Evolutionary conservation across 2,329 filamentous ascomycete genomes (phyloP), one percentile per base, ranked within the genome.

Genomic region (Botrytis cinerea): DNA sequence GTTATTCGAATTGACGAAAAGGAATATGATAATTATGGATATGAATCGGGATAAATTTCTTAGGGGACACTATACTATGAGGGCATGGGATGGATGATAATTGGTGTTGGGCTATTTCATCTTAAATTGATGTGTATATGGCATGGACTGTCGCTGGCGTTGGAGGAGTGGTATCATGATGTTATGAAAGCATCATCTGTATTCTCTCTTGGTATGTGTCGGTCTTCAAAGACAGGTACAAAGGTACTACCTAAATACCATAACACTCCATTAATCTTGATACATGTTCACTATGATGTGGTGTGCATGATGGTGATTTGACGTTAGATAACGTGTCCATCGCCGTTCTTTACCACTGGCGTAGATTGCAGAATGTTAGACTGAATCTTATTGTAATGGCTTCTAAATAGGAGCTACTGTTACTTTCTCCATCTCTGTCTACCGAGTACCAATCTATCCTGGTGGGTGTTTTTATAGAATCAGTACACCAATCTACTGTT

Each of bases 21-120:
- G 48, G 66, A 68, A 43, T 57, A 32, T 68, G n/a, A 68, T 40
- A 12, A 40, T 51, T 35, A 54, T 40, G 64, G 46, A 54, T 54
- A 28, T 22, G 64, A 48, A 54, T 28, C 5, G 66, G 66, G n/a
- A 43, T 43, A 28, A 54, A 14, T 68, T 43, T 43, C 22, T 57
- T 20, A 38, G 35, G 51, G 25, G 10, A 25, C 16, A 28, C 48
- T 68, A 68, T 25, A 28, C 48, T 68, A 68, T 57, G 10, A 25
- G 14, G 48, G 25, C 18, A 43, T 68, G 66, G 66, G 35, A 66
- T 40, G 63, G 14, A 43, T 54, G 48, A 68, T 32, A 43, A 32
- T 38, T 25, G 66, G 66, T 51, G 66, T 68, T 54, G 9, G 28
- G n/a, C 25, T 43, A 32, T 48, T 25, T 16, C 48, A 32, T 68